These are phyloP conservation scores for Juglanconis juglandina DNA, from an alignment of 2,329 filamentous ascomycete species.

Conservation along the genomic window DNA sequence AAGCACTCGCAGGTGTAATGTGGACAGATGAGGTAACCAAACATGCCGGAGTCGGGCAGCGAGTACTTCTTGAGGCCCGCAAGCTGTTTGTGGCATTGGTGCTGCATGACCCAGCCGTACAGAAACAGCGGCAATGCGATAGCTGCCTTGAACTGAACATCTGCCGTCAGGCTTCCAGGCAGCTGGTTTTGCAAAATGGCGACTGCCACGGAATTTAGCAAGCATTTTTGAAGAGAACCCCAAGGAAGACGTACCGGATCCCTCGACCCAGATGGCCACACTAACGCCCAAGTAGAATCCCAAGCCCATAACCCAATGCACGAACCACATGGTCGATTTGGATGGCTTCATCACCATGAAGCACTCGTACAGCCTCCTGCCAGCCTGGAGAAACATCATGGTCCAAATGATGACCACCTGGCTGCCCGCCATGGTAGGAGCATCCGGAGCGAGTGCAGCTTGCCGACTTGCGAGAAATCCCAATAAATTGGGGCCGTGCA, in stretches of 20 bases:
- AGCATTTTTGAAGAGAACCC: background rate
- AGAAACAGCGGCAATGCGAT: slow-evolving; percentile 63
- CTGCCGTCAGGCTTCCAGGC: slow-evolving; percentile 14
- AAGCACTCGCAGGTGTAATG: slow-evolving; percentile 89
- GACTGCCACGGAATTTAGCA: slow-evolving; percentile 24
- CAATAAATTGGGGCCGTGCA: slow-evolving; percentile 38
- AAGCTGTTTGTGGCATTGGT: slow-evolving; percentile 69
- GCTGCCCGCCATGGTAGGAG: slow-evolving; percentile 51
- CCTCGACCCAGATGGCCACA: slow-evolving; percentile 81
- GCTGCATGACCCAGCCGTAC: slow-evolving; percentile 68
- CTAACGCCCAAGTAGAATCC: slow-evolving; percentile 72
- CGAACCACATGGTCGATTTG: slow-evolving; percentile 76
- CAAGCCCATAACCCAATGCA: slow-evolving; percentile 77
- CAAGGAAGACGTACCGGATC: slow-evolving; percentile 53
- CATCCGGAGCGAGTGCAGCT: slow-evolving; percentile 18
- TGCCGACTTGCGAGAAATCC: slow-evolving; percentile 30
- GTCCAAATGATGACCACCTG: slow-evolving; percentile 66
- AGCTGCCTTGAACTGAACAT: slow-evolving; percentile 44
- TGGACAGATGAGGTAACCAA: slow-evolving; percentile 71
- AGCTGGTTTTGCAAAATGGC: slow-evolving; percentile 26
- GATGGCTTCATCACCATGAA: slow-evolving; percentile 62
- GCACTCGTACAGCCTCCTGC: slow-evolving; percentile 74
- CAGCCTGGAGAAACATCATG: slow-evolving; percentile 73
- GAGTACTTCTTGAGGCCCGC: slow-evolving; percentile 76
- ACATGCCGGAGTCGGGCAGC: slow-evolving; percentile 70